Evolutionary conservation across 441 rosid species (phyloP).

Genomic region (Arabidopsis lyrata): DNA sequence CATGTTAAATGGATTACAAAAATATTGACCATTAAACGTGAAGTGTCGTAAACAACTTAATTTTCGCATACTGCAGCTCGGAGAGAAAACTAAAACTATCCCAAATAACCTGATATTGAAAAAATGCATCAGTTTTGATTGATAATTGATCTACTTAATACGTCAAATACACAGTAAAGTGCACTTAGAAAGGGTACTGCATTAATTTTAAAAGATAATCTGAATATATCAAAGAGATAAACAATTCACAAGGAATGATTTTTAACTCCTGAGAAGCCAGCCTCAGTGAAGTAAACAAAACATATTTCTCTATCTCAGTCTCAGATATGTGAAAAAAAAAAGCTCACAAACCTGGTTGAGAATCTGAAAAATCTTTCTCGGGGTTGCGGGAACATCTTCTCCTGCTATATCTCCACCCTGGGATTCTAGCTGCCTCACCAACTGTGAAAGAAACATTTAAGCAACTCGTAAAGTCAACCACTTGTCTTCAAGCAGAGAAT

Average conservation of each 20-base stretch:
- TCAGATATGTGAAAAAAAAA: background rate
- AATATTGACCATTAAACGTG: background rate
- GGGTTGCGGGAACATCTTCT: slow-evolving; percentile 63
- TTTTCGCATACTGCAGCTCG: slow-evolving; percentile 9
- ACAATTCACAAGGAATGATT: slow-evolving; percentile 1
- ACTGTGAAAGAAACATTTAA: slow-evolving; percentile 48
- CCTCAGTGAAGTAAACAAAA: slow-evolving; percentile 21
- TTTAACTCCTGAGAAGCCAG: background rate
- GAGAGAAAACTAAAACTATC: slow-evolving; percentile 17
- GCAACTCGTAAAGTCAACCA: slow-evolving; percentile 22
- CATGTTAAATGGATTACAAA: slow-evolving; percentile 4
- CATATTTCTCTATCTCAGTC: slow-evolving; percentile 19
- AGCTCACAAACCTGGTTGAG: slow-evolving; percentile 60
- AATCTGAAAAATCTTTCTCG: slow-evolving; percentile 66
- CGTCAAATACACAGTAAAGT: slow-evolving; percentile 17
- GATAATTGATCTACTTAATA: background rate
- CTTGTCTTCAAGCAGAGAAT: slow-evolving; percentile 20
- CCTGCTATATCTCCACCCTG: slow-evolving; percentile 70
- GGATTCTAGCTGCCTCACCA: slow-evolving; percentile 68
- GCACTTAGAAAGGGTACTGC: slow-evolving; percentile 11
- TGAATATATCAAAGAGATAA: slow-evolving; percentile 4
- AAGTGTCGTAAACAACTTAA: slow-evolving; percentile 3
- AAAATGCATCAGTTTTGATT: background rate
- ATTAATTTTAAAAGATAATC: background rate
- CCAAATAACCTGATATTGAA: background rate